Conservation (phyloP, 2,329 filamentous ascomycete genomes). For the Apiospora pterosperma region DNA sequence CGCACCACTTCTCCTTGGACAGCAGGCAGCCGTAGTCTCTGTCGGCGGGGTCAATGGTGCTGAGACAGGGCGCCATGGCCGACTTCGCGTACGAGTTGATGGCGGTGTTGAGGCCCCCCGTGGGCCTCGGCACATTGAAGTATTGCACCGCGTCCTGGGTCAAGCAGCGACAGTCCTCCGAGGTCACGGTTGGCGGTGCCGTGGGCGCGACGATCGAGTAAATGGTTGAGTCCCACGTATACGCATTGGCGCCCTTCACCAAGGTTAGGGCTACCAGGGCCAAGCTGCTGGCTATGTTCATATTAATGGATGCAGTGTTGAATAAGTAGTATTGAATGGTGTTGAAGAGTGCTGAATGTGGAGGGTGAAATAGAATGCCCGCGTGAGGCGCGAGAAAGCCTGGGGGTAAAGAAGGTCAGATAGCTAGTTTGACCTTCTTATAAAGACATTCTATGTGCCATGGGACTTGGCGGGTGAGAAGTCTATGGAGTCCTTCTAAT, state of each 20-base stretch:
- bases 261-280: background rate
- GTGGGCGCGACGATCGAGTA: background rate
- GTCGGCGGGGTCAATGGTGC: background rate
- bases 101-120: background rate
- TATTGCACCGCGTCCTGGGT: slow-evolving; percentile 5
- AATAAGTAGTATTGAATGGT: no score
- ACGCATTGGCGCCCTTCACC: background rate
- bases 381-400: background rate
- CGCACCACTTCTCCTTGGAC: slow-evolving; percentile 6
- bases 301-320: background rate
- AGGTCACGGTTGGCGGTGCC: background rate
- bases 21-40: background rate
- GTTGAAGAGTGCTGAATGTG: background rate
- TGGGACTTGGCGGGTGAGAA: no score
- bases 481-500: no score
- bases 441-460: no score
- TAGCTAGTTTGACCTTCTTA: background rate
- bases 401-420: background rate
- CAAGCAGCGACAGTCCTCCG: slow-evolving; percentile 6
- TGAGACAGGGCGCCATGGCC: background rate
- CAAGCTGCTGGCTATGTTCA: background rate
- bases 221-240: background rate
- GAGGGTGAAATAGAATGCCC: no score
- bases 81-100: background rate
- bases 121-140: slow-evolving; percentile 8